A percentile compares a stretch with the other conserved stretches of the same genome.
Evolutionary conservation across 495 filamentous ascomycete species (phyloP).

Genomic region (Xylaria longipes): DNA sequence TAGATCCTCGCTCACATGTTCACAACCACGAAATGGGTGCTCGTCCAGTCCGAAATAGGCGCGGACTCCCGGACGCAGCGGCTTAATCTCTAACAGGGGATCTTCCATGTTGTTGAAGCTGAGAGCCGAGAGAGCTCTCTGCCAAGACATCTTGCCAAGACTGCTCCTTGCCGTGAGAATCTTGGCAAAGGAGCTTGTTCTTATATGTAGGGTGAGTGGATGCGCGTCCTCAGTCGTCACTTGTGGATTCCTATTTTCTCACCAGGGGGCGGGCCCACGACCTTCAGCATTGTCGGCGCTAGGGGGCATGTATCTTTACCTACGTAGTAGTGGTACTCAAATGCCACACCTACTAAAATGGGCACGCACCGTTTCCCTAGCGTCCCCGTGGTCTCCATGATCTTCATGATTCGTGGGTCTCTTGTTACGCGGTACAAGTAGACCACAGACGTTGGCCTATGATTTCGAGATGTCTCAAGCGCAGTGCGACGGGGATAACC

Average conservation of each 20-base stretch:
- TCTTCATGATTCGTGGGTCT: constrained; percentile 13
- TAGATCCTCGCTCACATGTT: background rate
- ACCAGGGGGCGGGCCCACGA: background rate
- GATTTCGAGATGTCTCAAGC: background rate
- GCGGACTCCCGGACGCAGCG: background rate
- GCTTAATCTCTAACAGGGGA: constrained; percentile 7
- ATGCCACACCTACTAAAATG: constrained; percentile 15
- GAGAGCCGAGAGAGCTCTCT: background rate
- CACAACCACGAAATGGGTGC: background rate
- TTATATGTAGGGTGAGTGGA: background rate
- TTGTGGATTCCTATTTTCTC: constrained; percentile 1
- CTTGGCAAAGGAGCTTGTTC: background rate
- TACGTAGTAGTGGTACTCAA: background rate
- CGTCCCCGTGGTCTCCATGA: background rate
- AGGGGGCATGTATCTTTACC: background rate
- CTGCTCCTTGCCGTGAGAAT: background rate
- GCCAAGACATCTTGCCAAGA: constrained; percentile 14
- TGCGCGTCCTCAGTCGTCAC: constrained; percentile 9
- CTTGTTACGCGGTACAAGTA: background rate
- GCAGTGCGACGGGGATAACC: background rate
- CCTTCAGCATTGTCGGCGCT: background rate
- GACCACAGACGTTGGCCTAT: background rate
- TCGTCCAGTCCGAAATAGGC: background rate
- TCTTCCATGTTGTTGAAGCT: constrained; percentile 2
- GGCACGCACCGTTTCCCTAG: background rate